Percentiles rank a stretch among this genome's conserved stretches.
These are phyloP conservation scores for Coniochaeta prunicola DNA, from an alignment of 2,329 filamentous ascomycete genomes.

Conservation along the genomic window DNA sequence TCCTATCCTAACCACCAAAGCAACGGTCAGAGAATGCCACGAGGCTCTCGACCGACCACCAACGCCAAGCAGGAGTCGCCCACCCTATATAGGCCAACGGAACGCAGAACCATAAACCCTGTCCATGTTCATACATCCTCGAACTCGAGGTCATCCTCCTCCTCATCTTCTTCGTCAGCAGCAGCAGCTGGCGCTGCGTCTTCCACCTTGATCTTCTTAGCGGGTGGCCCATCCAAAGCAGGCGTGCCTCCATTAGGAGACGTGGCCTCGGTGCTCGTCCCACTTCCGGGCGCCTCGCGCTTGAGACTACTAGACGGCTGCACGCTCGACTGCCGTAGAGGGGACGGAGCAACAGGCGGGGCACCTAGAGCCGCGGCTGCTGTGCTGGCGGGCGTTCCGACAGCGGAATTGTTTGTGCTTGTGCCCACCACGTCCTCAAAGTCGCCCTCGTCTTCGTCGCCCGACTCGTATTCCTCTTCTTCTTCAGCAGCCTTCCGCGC, in stretches of 20 bases:
- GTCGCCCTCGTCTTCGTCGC: slow-evolving; percentile 35
- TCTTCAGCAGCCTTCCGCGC: slow-evolving; percentile 40
- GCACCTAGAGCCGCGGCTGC: slow-evolving; percentile 11
- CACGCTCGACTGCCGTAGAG: slow-evolving; percentile 16
- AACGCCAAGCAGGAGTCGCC: not conserved
- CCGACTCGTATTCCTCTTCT: slow-evolving; percentile 35
- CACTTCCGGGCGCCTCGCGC: slow-evolving; percentile 21
- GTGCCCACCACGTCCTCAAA: slow-evolving; percentile 44
- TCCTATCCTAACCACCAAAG: not conserved
- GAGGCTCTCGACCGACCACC: not conserved
- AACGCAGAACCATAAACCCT: not conserved
- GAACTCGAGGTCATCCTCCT: slow-evolving; percentile 14
- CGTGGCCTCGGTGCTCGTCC: slow-evolving; percentile 11
- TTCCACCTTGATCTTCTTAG: slow-evolving; percentile 58
- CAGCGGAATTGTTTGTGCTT: slow-evolving; percentile 18
- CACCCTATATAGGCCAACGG: not conserved
- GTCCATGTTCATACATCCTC: not conserved
- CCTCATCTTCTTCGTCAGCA: slow-evolving; percentile 20
- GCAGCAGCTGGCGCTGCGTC: slow-evolving; percentile 18
- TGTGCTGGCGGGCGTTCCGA: slow-evolving; percentile 22
- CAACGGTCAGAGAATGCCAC: not conserved
- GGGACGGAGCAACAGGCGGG: slow-evolving; percentile 14
- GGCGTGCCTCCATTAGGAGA: slow-evolving; percentile 9
- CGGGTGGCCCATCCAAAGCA: slow-evolving; percentile 33
- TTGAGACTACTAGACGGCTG: slow-evolving; percentile 17